Evolutionary conservation across 2,329 filamentous ascomycete species (phyloP), one percentile per base, ranked within the genome.

Genomic region (Ophiostoma populinum): DNA sequence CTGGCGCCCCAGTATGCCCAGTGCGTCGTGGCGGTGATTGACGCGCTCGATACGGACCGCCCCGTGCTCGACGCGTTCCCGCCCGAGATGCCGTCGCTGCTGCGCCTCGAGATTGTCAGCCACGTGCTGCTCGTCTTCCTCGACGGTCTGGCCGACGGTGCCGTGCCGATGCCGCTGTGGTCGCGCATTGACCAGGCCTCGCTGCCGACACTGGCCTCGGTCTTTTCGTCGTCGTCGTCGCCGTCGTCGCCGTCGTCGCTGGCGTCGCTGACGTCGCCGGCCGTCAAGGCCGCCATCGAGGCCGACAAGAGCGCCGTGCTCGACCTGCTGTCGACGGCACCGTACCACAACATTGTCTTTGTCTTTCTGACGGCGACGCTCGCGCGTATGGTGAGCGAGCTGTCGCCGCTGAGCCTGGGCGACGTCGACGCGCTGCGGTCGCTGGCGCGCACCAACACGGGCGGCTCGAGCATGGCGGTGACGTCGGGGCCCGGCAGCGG

Each of bases 291-390:
- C 1, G 12, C 42, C 2, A 39, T 43, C 10, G 57, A 66, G 15
- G 56, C 67, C 24, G 55, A 61, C 44, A 70, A 67, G 48, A 55
- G 54, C 0, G 49, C 56, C 3, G 52, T 90, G 2, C 68, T 93
- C 5, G 86, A 94, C 44, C 66, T 77, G 2, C 64, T 94, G 2
- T 68, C 77, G 0, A 61, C 67, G 2, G 66, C 71, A 0, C 80
- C 83, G 0, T 76, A 77, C 33, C 79, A 92, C 55, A 90, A 83
- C 49, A 86, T 93, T 37, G 79, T 80, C 0, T 92, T 94, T 48
- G 80, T 92, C 2, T 85, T 94, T 43, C 59, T 94, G 12, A 82
- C 78, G 0, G 75, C 80, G 7, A 86, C 85, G 55, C 63, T 94
- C 1, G 56, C 62, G 2, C 60, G 63, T 4, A 55, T 70, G 2